A percentile compares a stretch with the other conserved stretches of the same genome.
Evolutionary conservation across 2,329 filamentous ascomycete genomes (phyloP).

Genomic region (Rosellinia necatrix): DNA sequence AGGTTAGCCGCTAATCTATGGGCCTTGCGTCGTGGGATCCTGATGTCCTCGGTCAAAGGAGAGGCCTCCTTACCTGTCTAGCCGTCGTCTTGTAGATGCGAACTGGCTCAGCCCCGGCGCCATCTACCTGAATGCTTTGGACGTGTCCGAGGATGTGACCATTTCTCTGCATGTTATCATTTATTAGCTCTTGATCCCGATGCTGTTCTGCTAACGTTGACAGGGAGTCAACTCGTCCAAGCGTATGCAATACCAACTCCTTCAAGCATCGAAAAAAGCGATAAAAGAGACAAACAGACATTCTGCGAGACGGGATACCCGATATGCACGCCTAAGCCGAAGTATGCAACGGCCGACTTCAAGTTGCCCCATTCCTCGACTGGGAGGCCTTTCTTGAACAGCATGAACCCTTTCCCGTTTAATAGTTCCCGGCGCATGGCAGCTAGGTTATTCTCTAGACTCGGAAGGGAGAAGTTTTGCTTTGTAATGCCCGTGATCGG

Average conservation of each 20-base stretch:
- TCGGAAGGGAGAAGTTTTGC: constrained; percentile 65
- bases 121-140: constrained; percentile 84
- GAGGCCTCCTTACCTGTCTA: constrained; percentile 63
- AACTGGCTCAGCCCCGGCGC: constrained; percentile 80
- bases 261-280: neutral
- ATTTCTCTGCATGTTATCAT: constrained; percentile 18
- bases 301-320: constrained; percentile 91
- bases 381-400: constrained; percentile 81
- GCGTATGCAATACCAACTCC: neutral
- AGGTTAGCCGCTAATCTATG: constrained; percentile 1
- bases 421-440: constrained; percentile 68
- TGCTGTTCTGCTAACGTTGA: neutral
- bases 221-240: neutral
- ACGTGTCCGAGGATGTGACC: constrained; percentile 89
- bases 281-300: constrained; percentile 50
- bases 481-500: constrained; percentile 67
- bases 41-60: neutral
- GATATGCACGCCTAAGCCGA: constrained; percentile 83
- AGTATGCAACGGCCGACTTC: constrained; percentile 87
- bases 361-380: constrained; percentile 74
- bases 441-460: constrained; percentile 56
- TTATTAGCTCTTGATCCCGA: constrained; percentile 10
- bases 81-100: constrained; percentile 90
- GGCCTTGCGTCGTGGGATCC: neutral
- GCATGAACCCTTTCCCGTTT: constrained; percentile 85